phyloP scores from a whole-genome alignment of 1,139 yeast genomes.

The Magnusiomyces fungicola region DNA sequence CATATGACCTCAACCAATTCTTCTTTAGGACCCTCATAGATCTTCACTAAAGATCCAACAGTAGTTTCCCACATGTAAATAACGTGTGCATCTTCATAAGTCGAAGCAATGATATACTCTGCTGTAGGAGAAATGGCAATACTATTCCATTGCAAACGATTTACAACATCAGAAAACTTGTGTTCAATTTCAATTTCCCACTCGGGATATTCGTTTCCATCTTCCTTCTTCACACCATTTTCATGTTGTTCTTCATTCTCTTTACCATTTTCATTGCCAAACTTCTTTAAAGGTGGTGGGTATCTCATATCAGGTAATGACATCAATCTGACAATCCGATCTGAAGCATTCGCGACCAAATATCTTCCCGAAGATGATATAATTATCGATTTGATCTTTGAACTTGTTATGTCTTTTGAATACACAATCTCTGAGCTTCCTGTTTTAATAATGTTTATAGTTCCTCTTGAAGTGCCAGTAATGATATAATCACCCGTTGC shows the following conservation, averaged over 20 bases:
- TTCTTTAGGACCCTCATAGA: constrained; percentile 88
- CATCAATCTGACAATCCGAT: constrained; percentile 70
- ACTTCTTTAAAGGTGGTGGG: background rate
- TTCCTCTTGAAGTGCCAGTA: constrained; percentile 77
- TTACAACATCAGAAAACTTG: constrained; percentile 86
- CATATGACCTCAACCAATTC: constrained; percentile 69
- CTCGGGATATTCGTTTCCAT: constrained; percentile 9
- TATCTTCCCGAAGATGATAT: constrained; percentile 61
- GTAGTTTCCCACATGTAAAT: constrained; percentile 90
- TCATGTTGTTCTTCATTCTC: constrained; percentile 8
- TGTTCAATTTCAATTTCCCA: constrained; percentile 68
- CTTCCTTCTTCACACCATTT: constrained; percentile 4
- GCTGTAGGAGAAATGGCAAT: constrained; percentile 67
- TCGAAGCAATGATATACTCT: constrained; percentile 81
- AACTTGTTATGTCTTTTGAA: constrained; percentile 50
- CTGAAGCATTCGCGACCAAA: constrained; percentile 73
- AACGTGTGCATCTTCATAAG: constrained; percentile 82
- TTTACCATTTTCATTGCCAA: background rate
- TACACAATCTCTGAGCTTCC: constrained; percentile 35
- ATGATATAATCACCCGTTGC: constrained; percentile 49
- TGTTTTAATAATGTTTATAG: constrained; percentile 45
- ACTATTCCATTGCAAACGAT: constrained; percentile 82
- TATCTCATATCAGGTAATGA: constrained; percentile 42
- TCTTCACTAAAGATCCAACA: constrained; percentile 80
- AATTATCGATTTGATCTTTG: constrained; percentile 65